phyloP scores from a whole-genome alignment of 345 rosid genomes.

The Gossypium raimondii region DNA sequence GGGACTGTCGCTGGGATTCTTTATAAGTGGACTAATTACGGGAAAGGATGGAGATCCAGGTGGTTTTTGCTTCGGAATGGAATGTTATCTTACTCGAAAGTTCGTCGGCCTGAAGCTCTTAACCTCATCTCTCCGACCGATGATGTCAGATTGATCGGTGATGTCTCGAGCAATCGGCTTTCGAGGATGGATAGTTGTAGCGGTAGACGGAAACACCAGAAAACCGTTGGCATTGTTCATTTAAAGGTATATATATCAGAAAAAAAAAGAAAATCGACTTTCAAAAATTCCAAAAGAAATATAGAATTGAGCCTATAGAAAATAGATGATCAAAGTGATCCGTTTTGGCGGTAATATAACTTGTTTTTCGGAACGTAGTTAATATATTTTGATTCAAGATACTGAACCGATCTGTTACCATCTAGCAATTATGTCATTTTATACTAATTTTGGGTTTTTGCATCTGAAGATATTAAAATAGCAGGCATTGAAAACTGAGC shows the following conservation, averaged over 20 bases:
- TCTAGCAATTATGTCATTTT: slow-evolving; percentile 23
- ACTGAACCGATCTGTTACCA: slow-evolving; percentile 6
- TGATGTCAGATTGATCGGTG: slow-evolving; percentile 78
- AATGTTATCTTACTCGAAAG: slow-evolving; percentile 75
- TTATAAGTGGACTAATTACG: slow-evolving; percentile 95
- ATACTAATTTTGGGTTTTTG: slow-evolving; percentile 5
- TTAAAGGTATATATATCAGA: slow-evolving; percentile 51
- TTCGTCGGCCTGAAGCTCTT: slow-evolving; percentile 62
- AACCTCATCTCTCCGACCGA: slow-evolving; percentile 39
- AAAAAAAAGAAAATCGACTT: neutral
- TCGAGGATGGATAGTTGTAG: slow-evolving; percentile 52
- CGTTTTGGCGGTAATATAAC: slow-evolving; percentile 25
- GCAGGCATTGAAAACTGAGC: slow-evolving; percentile 41
- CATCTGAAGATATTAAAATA: slow-evolving; percentile 5
- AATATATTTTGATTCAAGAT: slow-evolving; percentile 22
- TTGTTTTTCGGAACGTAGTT: slow-evolving; percentile 1
- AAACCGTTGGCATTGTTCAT: slow-evolving; percentile 76
- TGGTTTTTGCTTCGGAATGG: slow-evolving; percentile 85
- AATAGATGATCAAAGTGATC: neutral
- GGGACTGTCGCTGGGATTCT: slow-evolving; percentile 74
- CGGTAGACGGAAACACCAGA: slow-evolving; percentile 54
- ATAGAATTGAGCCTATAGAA: neutral
- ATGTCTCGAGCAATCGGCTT: slow-evolving; percentile 49
- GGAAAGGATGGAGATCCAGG: slow-evolving; percentile 95
- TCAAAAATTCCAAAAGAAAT: neutral